Base-by-base conservation (phyloP, 352 stramenopile species). In the Phytophthora citricola region DNA sequence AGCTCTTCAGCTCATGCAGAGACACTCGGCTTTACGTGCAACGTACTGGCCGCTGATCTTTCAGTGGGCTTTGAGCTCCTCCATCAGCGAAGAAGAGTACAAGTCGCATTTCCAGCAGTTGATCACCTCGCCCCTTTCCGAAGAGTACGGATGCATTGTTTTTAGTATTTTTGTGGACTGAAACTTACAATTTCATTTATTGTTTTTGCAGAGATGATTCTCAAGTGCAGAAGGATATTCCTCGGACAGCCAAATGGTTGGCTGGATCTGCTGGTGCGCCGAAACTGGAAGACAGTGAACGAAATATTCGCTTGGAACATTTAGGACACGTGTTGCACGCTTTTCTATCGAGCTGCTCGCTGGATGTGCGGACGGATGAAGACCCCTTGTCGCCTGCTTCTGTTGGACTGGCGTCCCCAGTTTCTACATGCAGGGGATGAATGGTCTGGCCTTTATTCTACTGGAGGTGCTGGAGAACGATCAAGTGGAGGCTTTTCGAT, bases 351-450 rank as follows among this genome's bases (percentile, higher is more conserved):
- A 86, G 76, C 12, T 91, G 83, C 32, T 75, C 75, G 22, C 66
- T 81, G 0, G 79, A 88, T 52, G 62, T 78, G 8, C 77, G 79
- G 75, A 74, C 66, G 2, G 71, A 74, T 44, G 48, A 76, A 45
- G 57, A 70, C 26, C 70, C 70, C 7, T 54, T 76, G 6, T 74
- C 68, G 2, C 58, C 41, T 10, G 69, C 52, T n/a, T 73, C 68
- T 46, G 39, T 63, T 17, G 27, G 22, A 32, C 47, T 32, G 51
- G 65, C 66, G 64, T 54, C 57, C 3, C 75, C 15, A 83, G 73
- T 47, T 91, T 89, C 26, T 95, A 95, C 50, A 92, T 95, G 82
- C 87, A 95, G 47, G 87, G 87, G 39, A 93, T 95, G 87, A 95
- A 95, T 53, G 87, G 83, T 0, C 72, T 95, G 14, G 87, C 78